Base-by-base conservation (phyloP, 441 rosid species). In the Brassica balearica region DNA sequence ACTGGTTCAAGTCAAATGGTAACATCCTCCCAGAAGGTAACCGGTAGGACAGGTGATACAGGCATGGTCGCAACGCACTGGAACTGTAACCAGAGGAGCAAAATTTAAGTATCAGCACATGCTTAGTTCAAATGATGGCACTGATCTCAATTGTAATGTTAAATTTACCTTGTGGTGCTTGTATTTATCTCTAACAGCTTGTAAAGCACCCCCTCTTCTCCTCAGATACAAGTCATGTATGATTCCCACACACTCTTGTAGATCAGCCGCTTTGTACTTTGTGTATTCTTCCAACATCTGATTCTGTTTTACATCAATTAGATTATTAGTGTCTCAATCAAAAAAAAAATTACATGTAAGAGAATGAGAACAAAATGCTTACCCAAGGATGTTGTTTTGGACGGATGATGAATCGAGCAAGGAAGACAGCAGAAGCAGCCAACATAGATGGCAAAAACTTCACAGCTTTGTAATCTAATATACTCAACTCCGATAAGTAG, bases 331-430 rank as follows among this genome's bases (percentile, higher is more conserved):
- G 0, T 75, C 73, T 29, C 56, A 20, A 5, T 65, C 32, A 48
- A n/a, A 23, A 61, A 23, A 61, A 55, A 8, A 19, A 8, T 15
- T 65, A 65, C 27, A 4, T 25, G 46, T n/a, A 55, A 29, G 23
- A 15, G 51, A 43, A 0, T 20, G 70, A 6, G 70, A 15, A 65
- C 22, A 20, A 15, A 51, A 12, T 46, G 38, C 86, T 79, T 77
- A 92, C 93, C 97, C 95, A 92, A 7, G 93, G 93, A 82, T 85
- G 81, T 46, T 61, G 70, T 74, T 78, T 85, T n/a, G 97, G 91
- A 19, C 69, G 71, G 6, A 80, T 65, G 27, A 87, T 87, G 79
- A 83, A 92, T 56, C 92, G 81, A n/a, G 91, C 81, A 2, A 92
- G 88, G 71, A 90, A 92, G 17, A 88, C 77, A 51, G 86, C 91